These are phyloP conservation scores for Mycena citricolor DNA, from an alignment of 1,284 basidiomycete genomes.

Conservation along the genomic window DNA sequence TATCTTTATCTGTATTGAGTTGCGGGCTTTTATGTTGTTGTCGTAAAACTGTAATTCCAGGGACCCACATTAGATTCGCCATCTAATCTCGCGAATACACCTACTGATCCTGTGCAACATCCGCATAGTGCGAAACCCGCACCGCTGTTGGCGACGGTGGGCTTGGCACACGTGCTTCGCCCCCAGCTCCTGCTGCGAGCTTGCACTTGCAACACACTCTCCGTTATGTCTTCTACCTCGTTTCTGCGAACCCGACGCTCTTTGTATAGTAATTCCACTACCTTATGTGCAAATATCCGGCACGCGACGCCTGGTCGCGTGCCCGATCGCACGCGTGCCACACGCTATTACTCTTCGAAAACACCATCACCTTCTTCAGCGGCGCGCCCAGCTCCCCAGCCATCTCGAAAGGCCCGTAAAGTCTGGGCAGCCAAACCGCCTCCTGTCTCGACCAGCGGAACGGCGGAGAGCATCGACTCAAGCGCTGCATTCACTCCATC, in stretches of 20 bases:
- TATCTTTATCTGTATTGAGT: conserved; percentile 15
- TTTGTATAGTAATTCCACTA: background rate
- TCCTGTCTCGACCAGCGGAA: background rate
- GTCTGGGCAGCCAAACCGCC: background rate
- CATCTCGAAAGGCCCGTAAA: conserved; percentile 1
- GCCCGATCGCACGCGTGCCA: background rate
- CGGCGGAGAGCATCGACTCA: conserved; percentile 8
- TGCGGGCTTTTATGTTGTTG: no score
- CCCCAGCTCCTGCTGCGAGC: no score
- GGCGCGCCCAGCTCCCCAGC: conserved; percentile 3
- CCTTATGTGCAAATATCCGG: no score
- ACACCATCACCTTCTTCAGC: background rate
- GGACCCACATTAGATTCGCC: no score
- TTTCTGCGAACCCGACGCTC: conserved; percentile 10
- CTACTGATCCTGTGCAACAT: no score
- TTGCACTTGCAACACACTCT: no score
- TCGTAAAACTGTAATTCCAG: no score
- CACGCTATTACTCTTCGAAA: background rate
- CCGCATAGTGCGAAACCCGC: no score
- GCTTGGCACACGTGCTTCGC: no score
- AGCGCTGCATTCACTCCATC: conserved; percentile 17
- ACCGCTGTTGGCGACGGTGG: no score
- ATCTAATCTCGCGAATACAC: no score
- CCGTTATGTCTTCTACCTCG: conserved; percentile 4
- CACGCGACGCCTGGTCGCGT: background rate